Evolutionary conservation across 1,284 basidiomycete species (phyloP).

Genomic region (Dichomitus squalens): DNA sequence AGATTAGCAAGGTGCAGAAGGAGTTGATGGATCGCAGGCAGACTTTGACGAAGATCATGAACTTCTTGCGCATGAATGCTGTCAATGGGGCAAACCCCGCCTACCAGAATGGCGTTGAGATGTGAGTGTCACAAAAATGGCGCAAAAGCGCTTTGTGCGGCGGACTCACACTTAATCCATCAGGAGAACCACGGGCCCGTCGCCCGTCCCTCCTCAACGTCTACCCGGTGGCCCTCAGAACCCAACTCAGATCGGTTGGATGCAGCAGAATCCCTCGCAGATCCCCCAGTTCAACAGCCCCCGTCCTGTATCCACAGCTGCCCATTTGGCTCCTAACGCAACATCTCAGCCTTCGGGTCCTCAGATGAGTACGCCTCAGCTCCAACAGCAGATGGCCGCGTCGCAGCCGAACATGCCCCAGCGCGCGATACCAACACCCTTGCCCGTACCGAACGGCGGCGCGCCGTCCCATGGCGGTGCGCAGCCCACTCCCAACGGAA

Average conservation of each 20-base stretch:
- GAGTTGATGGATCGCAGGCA: conserved; percentile 7
- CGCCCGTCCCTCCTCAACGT: conserved; percentile 17
- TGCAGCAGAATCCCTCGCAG: conserved; percentile 16
- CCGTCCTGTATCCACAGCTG: conserved; percentile 4
- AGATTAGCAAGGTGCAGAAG: conserved; percentile 15
- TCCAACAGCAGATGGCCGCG: conserved; percentile 16
- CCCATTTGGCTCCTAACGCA: conserved; percentile 6
- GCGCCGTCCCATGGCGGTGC: not conserved
- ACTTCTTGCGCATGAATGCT: not conserved
- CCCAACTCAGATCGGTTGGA: conserved; percentile 18
- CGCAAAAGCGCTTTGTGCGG: not conserved
- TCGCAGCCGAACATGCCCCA: conserved; percentile 17
- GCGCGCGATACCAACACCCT: conserved; percentile 16
- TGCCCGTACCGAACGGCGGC: conserved; percentile 13
- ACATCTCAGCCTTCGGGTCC: conserved; percentile 14
- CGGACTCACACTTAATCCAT: not conserved
- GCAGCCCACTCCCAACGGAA: conserved; percentile 15
- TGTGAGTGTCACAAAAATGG: conserved; percentile 5
- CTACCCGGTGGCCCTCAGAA: conserved; percentile 8
- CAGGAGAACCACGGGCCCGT: conserved; percentile 14
- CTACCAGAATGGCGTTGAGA: conserved; percentile 4
- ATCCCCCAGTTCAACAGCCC: conserved; percentile 17
- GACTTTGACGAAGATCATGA: conserved; percentile 3
- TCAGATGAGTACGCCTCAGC: conserved; percentile 23
- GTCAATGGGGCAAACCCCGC: not conserved